Conservation (phyloP, 2,329 filamentous ascomycete genomes). For the Lachnellula arida region DNA sequence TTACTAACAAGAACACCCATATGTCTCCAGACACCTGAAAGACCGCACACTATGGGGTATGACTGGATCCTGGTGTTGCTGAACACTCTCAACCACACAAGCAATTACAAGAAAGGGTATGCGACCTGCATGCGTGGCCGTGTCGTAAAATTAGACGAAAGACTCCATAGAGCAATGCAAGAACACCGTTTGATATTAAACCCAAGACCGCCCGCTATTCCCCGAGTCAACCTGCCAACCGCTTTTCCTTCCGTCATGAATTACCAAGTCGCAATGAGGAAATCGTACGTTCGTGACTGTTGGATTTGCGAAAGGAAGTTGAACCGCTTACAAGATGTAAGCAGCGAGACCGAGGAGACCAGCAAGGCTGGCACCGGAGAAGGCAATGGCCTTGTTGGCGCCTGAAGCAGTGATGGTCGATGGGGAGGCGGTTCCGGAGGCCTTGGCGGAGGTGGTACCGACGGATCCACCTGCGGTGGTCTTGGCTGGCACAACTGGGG, state of each 20-base stretch:
- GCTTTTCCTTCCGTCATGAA: slow-evolving; percentile 38
- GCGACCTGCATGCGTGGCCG: slow-evolving; percentile 33
- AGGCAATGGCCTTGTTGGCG: slow-evolving; percentile 51
- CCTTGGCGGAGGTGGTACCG: slow-evolving; percentile 19
- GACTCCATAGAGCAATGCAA: slow-evolving; percentile 38
- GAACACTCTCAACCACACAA: slow-evolving; percentile 35
- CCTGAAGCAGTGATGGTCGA: slow-evolving; percentile 45
- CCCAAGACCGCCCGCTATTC: slow-evolving; percentile 25
- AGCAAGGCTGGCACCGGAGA: slow-evolving; percentile 56
- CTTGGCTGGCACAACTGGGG: slow-evolving; percentile 22
- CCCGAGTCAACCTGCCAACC: slow-evolving; percentile 29
- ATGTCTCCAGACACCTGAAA: slow-evolving; percentile 27
- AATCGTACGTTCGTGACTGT: slow-evolving; percentile 34
- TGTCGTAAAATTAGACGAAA: slow-evolving; percentile 23
- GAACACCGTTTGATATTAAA: slow-evolving; percentile 32
- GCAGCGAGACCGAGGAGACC: slow-evolving; percentile 57
- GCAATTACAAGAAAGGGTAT: slow-evolving; percentile 41
- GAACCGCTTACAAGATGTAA: slow-evolving; percentile 33
- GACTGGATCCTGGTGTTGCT: slow-evolving; percentile 31
- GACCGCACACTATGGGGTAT: slow-evolving; percentile 37
- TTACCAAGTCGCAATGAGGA: slow-evolving; percentile 36
- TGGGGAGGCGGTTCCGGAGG: slow-evolving; percentile 29
- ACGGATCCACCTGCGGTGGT: slow-evolving; percentile 20
- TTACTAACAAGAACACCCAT: slow-evolving; percentile 1
- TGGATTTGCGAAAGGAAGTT: slow-evolving; percentile 47